Evolutionary conservation across 352 stramenopile species (phyloP).

Genomic region (Phytopythium boreale): DNA sequence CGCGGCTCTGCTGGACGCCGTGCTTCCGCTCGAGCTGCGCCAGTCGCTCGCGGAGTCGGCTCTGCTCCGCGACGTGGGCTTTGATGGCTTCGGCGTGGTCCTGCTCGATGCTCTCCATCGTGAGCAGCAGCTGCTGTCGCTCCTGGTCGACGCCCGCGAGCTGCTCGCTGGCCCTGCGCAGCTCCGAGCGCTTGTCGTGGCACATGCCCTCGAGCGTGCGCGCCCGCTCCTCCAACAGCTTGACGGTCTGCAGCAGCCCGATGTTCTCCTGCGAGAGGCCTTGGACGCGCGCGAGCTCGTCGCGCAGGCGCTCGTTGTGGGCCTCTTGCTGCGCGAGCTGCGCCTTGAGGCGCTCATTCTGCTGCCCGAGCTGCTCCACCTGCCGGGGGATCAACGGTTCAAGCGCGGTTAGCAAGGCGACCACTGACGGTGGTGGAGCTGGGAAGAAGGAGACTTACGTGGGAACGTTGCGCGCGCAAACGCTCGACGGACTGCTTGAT

Average conservation of each 20-base stretch:
- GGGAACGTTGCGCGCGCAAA: slow-evolving; percentile 43
- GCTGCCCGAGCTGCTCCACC: slow-evolving; percentile 44
- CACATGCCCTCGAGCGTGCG: slow-evolving; percentile 36
- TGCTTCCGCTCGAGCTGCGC: slow-evolving; percentile 33
- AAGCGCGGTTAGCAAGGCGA: neutral
- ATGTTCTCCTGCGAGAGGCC: slow-evolving; percentile 55
- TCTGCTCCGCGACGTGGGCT: slow-evolving; percentile 21
- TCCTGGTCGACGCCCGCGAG: slow-evolving; percentile 25
- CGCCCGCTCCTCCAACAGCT: slow-evolving; percentile 48
- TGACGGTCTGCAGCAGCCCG: slow-evolving; percentile 46
- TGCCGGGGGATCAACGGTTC: neutral
- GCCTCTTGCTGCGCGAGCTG: slow-evolving; percentile 26
- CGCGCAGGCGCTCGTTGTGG: slow-evolving; percentile 43
- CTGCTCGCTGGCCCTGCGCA: slow-evolving; percentile 18
- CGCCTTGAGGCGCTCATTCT: slow-evolving; percentile 38
- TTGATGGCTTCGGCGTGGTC: slow-evolving; percentile 28
- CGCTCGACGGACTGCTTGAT: slow-evolving; percentile 57
- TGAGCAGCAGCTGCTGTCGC: slow-evolving; percentile 29
- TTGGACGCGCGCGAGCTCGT: slow-evolving; percentile 31
- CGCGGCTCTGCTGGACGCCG: slow-evolving; percentile 15
- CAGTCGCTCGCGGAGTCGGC: slow-evolving; percentile 22
- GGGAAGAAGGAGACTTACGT: slow-evolving; percentile 8
- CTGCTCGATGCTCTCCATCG: slow-evolving; percentile 24
- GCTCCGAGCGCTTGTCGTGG: slow-evolving; percentile 23
- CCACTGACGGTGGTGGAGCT: neutral